Conservation (phyloP, 148 eudicot genomes). For the Spergularia bocconei region DNA sequence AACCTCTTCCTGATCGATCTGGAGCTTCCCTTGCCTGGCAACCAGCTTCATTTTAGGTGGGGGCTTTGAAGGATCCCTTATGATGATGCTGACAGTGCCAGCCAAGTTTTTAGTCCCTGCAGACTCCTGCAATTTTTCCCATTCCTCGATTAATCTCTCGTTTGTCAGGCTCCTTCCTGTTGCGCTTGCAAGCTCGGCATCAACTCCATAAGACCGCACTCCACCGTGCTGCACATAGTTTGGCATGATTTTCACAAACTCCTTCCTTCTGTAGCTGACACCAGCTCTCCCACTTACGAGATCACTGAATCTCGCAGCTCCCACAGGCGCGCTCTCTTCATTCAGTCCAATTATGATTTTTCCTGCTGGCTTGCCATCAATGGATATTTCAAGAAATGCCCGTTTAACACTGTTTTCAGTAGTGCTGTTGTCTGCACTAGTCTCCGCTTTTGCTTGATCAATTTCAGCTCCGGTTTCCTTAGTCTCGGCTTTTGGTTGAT, state of each 20-base stretch:
- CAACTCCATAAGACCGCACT: conserved; percentile 82
- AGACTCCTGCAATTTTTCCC: conserved; percentile 48
- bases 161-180: conserved; percentile 49
- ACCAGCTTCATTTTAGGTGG: conserved; percentile 81
- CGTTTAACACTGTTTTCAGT: conserved; percentile 29
- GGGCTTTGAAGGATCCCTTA: conserved; percentile 77
- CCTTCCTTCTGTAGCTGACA: conserved; percentile 69
- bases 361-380: conserved; percentile 66
- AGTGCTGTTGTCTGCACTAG: conserved; percentile 8
- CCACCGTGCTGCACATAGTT: conserved; percentile 88
- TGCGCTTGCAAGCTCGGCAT: conserved; percentile 71
- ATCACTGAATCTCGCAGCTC: conserved; percentile 49
- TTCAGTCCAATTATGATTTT: conserved; percentile 55
- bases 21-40: conserved; percentile 75
- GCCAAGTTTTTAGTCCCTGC: conserved; percentile 61
- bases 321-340: conserved; percentile 42
- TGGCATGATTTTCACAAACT: conserved; percentile 72
- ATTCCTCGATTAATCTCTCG: conserved; percentile 52
- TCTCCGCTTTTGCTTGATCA: conserved; percentile 10
- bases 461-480: conserved; percentile 15
- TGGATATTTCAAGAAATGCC: conserved; percentile 74
- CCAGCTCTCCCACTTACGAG: conserved; percentile 78
- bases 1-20: conserved; percentile 71
- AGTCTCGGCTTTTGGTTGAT: conserved; percentile 13
- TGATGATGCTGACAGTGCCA: conserved; percentile 64